Evolutionary conservation across 2,329 filamentous ascomycete genomes (phyloP), one percentile per base, ranked within the genome.

Genomic region (Periglandula ipomoeae): DNA sequence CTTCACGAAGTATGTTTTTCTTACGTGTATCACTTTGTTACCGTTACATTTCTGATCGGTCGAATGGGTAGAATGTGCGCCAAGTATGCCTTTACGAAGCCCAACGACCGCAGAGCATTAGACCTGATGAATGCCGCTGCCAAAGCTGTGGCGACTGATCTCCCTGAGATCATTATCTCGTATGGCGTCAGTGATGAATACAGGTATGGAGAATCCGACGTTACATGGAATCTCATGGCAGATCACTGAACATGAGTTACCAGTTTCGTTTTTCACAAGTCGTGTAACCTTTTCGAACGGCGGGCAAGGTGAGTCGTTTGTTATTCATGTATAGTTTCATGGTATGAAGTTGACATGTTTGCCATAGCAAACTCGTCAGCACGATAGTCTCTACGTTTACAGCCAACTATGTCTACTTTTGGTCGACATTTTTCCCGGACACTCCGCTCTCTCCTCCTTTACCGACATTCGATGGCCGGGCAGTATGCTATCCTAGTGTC

Each of bases 141-240:
- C n/a, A 79, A 81, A 51, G 84, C 85, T 5, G 88, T 96, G 42
- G 81, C 96, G 69, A 79, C 78, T 53, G 87, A 94, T 45, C 70
- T 97, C 22, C 82, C 89, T 4, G 91, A 97, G 59, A 81, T 96
- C 55, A 81, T 84, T 6, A 78, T 97, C 53, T 90, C 85, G 0
- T 98, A 97, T 59, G 93, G 93, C 1, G 82, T 95, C 56, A 96
- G 89, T 65, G 93, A 98, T 62, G 93, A 98, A 65, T 97, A 85
- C 65, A 93, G 82, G 80, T 85, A 44, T 69, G 46, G 42, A 42
- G 44, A n/a, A 23, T 32, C 30, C 22, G 7, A 11, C 9, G 4
- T 19, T 10, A 17, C 5, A 24, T 3, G 19, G 7, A 32, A 17
- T 10, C 13, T 7, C 27, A 27, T 43, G 17, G 5, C 13, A 13